Evolutionary conservation across 2,329 filamentous ascomycete genomes (phyloP), one percentile per base, ranked within the genome.

Genomic region (Helotiales sp.): DNA sequence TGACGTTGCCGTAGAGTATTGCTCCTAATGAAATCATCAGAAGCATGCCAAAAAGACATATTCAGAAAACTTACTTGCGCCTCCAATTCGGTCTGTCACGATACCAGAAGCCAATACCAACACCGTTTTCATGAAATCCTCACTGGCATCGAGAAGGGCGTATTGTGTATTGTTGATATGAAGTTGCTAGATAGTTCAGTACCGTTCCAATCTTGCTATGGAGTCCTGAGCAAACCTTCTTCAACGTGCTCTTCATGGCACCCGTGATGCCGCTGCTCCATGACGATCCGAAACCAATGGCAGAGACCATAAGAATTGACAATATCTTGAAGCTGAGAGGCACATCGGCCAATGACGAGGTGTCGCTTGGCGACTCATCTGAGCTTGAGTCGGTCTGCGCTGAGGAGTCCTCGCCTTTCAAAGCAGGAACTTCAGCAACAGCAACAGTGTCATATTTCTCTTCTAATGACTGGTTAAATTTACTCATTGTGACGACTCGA

Each of bases 251-350:
- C 66, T 86, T 86, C 77, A 86, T 80, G 1, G 83, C 83, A 9
- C 80, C 79, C 0, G 81, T 85, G 1, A 86, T 80, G 1, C 83
- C 81, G n/a, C 75, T 76, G 61, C 81, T 84, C 82, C 83, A 86
- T 22, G 80, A 78, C 0, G 81, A 81, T 0, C 83, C 83, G 63
- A 86, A 86, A 1, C 83, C 81, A 62, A 86, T 83, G 54, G 76
- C 69, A 13, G 77, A 79, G 1, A 82, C 79, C 8, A 83, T 65
- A 0, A 82, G 48, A 2, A 85, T 77, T 0, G 81, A 75, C 8
- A 72, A 67, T 13, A 81, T 53, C 60, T 72, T 75, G 54, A 55
- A 68, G 12, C 44, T 59, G 29, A 67, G 33, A 29, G 67, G 67
- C 9, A 69, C 62, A 44, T 51, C 22, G 19, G 50, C 29, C 31